Percentiles rank a stretch among this genome's conserved stretches.
Evolutionary conservation across 2,329 filamentous ascomycete species (phyloP).

Genomic region (Venturia oleaginea): DNA sequence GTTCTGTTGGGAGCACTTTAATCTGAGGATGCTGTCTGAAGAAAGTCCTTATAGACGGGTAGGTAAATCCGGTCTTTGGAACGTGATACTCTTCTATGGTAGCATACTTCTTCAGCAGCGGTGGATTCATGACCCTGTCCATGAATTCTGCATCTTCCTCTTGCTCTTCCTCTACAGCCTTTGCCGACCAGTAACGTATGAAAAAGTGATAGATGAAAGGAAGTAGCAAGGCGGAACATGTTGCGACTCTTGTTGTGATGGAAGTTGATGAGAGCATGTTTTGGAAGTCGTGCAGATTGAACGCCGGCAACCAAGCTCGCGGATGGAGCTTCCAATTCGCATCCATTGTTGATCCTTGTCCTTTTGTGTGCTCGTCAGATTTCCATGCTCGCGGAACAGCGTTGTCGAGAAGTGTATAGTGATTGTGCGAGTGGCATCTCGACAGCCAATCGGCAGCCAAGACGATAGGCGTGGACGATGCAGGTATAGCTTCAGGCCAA

Average conservation of each 20-base stretch:
- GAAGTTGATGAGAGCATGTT: not conserved
- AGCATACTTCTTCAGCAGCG: conserved; percentile 71
- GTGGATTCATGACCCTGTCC: conserved; percentile 47
- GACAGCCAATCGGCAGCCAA: not conserved
- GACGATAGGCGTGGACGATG: not conserved
- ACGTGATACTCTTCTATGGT: conserved; percentile 65
- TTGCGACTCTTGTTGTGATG: not conserved
- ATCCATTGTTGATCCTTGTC: not conserved
- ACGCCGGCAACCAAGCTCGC: not conserved
- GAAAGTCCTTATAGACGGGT: conserved; percentile 72
- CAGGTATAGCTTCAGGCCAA: too few species aligned
- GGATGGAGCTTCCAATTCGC: not conserved
- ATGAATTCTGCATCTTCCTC: conserved; percentile 3
- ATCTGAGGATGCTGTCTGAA: conserved; percentile 73
- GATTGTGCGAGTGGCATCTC: too few species aligned
- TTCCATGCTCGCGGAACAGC: not conserved
- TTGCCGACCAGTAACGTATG: not conserved
- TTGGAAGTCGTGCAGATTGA: not conserved
- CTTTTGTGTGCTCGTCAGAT: not conserved
- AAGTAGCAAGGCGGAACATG: not conserved
- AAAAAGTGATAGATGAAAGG: not conserved
- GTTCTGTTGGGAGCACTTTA: conserved; percentile 61
- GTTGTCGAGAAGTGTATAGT: not conserved
- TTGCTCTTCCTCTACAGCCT: not conserved
- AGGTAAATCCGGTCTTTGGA: conserved; percentile 51